Evolutionary conservation across 495 filamentous ascomycete genomes (phyloP), one percentile per base, ranked within the genome.

Genomic region (Penicillium cinerascens): DNA sequence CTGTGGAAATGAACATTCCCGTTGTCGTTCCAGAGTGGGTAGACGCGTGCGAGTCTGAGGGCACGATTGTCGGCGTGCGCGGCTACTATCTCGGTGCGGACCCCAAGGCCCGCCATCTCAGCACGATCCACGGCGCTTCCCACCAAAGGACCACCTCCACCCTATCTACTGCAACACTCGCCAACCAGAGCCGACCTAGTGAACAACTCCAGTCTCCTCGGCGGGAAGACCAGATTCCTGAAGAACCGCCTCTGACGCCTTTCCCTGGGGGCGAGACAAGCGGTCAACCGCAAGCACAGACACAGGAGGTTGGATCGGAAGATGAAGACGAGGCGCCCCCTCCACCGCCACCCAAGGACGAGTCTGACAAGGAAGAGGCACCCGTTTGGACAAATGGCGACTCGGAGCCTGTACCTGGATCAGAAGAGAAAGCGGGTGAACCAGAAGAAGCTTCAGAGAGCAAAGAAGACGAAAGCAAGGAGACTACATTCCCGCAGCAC

Each of bases 21-120:
- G 89, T 97, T 10, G 95, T 99, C n/a, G 79, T 91, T 53, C 95
- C 95, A 17, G 95, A 97, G 68, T 99, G 93, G 93, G 81, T 99
- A 18, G 85, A 92, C 51, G 91, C 88, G 10, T 99, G 93, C 66
- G 93, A 99, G 74, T 75, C 87, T 21, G 91, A 91, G 67, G 95
- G 95, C 9, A 85, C 90, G 41, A 95, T 99, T 58, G 86, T 96
- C 16, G 91, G 92, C 37, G 95, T 97, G 26, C 83, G 95, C 48
- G 89, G 88, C 50, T 99, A 96, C 67, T 99, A 99, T 68, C 76
- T 99, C 6, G 90, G 93, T 68, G 93, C 91, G 6, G 88, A 92
- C 64, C 87, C 87, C 15, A 79, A 82, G 61, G 64, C 82, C 36
- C 68, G 84, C 47, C 78, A 83, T 46, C 69, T 87, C 10, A 82